Evolutionary conservation across 1,139 yeast genomes (phyloP).

Genomic region (Pichia norvegensis): DNA sequence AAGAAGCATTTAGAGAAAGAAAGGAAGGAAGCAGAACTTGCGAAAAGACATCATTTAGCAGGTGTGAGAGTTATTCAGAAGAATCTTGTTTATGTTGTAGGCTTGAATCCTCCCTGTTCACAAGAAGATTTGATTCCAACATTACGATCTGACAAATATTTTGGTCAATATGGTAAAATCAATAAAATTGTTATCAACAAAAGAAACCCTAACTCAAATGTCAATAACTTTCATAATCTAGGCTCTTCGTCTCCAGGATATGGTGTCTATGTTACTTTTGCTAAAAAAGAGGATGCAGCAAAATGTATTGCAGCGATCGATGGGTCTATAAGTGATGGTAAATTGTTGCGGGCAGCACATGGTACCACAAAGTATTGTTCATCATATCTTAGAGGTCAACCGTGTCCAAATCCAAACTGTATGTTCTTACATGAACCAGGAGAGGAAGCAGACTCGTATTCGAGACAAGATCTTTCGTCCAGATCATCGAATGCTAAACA

Average conservation of each 20-base stretch:
- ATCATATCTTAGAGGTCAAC: constrained; percentile 86
- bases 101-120: constrained; percentile 83
- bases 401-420: constrained; percentile 97
- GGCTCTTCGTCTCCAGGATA: constrained; percentile 51
- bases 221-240: constrained; percentile 27
- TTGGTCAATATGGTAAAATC: constrained; percentile 96
- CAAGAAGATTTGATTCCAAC: constrained; percentile 85
- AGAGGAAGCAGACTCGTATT: constrained; percentile 95
- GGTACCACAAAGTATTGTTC: constrained; percentile 99
- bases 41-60: constrained; percentile 85
- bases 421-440: constrained; percentile 99
- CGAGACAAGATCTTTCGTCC: constrained; percentile 85
- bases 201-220: constrained; percentile 45
- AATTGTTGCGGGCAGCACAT: constrained; percentile 83
- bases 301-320: constrained; percentile 89
- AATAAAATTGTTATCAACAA: constrained; percentile 89
- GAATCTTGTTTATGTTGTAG: constrained; percentile 93
- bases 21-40: constrained; percentile 82
- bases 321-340: constrained; percentile 89
- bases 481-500: constrained; percentile 65
- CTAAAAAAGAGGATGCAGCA: constrained; percentile 89
- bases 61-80: constrained; percentile 97
- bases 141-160: constrained; percentile 83
- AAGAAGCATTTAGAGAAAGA: constrained; percentile 87
- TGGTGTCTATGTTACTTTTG: constrained; percentile 93